Percentiles rank a stretch among this genome's conserved stretches.
phyloP scores from a whole-genome alignment of 2,329 filamentous ascomycete genomes.

The Claviceps quebecensis region DNA sequence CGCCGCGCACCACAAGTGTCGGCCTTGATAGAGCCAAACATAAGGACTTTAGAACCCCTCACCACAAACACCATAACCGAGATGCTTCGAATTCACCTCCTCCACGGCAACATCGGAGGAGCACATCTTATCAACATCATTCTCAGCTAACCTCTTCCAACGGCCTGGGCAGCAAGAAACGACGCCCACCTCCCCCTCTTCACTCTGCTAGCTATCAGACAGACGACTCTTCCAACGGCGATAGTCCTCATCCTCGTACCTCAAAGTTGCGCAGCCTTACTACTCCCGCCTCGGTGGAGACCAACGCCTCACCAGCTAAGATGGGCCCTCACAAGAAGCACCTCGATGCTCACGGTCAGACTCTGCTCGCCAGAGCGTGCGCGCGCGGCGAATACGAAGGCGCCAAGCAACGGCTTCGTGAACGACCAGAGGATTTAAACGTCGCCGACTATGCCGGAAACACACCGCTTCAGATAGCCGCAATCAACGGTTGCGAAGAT shows the following conservation, averaged over 20 bases:
- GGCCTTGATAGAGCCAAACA: slow-evolving; percentile 21
- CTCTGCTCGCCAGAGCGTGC: slow-evolving; percentile 77
- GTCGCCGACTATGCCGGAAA: slow-evolving; percentile 91
- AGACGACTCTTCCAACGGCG: slow-evolving; percentile 50
- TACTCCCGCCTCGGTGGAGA: slow-evolving; percentile 41
- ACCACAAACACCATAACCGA: slow-evolving; percentile 20
- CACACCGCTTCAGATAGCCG: slow-evolving; percentile 84
- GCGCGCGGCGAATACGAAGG: slow-evolving; percentile 70
- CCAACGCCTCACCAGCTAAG: slow-evolving; percentile 52
- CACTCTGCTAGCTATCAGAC: slow-evolving; percentile 52
- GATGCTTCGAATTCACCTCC: slow-evolving; percentile 46
- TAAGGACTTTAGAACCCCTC: slow-evolving; percentile 20
- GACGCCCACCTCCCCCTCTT: slow-evolving; percentile 45
- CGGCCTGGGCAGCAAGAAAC: slow-evolving; percentile 45
- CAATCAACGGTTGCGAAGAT: slow-evolving; percentile 70
- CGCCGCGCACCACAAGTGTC: slow-evolving; percentile 35
- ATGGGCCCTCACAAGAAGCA: slow-evolving; percentile 68
- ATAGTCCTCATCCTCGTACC: slow-evolving; percentile 43
- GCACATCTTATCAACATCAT: slow-evolving; percentile 48
- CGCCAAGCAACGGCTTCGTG: slow-evolving; percentile 59
- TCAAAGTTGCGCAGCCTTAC: slow-evolving; percentile 42
- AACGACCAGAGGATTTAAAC: slow-evolving; percentile 78
- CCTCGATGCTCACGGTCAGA: slow-evolving; percentile 84
- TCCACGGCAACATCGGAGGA: slow-evolving; percentile 44
- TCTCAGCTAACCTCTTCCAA: slow-evolving; percentile 33